Conservation (phyloP, 352 stramenopile genomes). For the Phytophthora multivora region DNA sequence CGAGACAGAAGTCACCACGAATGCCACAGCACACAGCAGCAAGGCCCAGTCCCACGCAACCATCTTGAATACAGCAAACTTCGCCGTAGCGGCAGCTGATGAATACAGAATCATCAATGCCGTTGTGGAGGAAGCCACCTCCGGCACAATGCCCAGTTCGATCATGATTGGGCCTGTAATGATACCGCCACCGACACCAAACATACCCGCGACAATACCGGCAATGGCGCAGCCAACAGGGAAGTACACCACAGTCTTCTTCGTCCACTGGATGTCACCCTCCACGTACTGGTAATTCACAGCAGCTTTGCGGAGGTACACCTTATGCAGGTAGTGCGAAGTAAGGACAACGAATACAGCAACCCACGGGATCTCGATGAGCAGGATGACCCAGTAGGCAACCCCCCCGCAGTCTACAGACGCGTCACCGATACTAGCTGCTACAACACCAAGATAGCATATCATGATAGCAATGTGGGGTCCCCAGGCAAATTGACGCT, state of each 20-base stretch:
- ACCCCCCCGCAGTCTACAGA: constrained; percentile 41
- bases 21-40: constrained; percentile 39
- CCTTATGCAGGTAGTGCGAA: constrained; percentile 31
- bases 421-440: constrained; percentile 30
- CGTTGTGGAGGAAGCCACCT: constrained; percentile 53
- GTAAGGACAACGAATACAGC: constrained; percentile 38
- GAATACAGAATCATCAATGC: constrained; percentile 61
- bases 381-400: constrained; percentile 52
- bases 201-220: constrained; percentile 50
- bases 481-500: constrained; percentile 34
- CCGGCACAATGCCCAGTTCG: constrained; percentile 56
- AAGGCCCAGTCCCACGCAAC: constrained; percentile 52
- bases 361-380: constrained; percentile 55
- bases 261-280: constrained; percentile 46
- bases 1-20: constrained; percentile 54
- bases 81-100: constrained; percentile 43
- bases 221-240: constrained; percentile 40
- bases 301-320: constrained; percentile 38
- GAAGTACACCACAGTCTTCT: constrained; percentile 40
- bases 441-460: constrained; percentile 40
- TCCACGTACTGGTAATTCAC: constrained; percentile 38
- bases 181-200: constrained; percentile 59
- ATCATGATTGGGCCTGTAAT: constrained; percentile 67
- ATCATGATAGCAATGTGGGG: constrained; percentile 42
- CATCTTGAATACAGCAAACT: constrained; percentile 55